phyloP scores from a whole-genome alignment of 176 grass and related monocot species.

The Carex parvula region DNA sequence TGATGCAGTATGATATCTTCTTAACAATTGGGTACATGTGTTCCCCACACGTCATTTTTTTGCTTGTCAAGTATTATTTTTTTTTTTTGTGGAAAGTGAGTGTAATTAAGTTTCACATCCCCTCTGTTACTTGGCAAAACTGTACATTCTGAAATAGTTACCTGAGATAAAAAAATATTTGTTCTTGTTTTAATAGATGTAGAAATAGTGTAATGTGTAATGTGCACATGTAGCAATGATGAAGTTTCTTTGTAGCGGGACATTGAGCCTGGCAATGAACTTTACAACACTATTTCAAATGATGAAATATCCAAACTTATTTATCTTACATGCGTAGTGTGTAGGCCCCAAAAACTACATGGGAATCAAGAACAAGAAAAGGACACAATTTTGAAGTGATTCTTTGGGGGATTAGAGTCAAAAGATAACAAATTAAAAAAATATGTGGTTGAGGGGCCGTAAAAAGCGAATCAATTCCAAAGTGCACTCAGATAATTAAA shows the following conservation, averaged over 20 bases:
- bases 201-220: not conserved
- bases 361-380: not conserved
- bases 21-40: no score
- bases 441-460: not conserved
- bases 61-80: no score
- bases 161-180: not conserved
- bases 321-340: not conserved
- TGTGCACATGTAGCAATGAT: slow-evolving; percentile 13
- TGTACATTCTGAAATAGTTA: not conserved
- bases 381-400: not conserved
- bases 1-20: no score
- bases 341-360: not conserved
- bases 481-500: not conserved
- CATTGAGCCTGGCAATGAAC: not conserved
- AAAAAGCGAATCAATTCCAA: slow-evolving; percentile 9
- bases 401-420: not conserved
- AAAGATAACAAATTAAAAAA: not conserved
- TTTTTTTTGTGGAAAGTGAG: no score
- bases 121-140: no score
- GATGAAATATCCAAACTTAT: not conserved
- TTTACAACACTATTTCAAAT: slow-evolving; percentile 19
- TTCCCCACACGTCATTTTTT: no score
- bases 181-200: not conserved
- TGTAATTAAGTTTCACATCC: no score
- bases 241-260: not conserved